Percentiles rank a stretch among this genome's conserved stretches.
phyloP scores from a whole-genome alignment of 306 rosid genomes.

The Medicago lupulina region DNA sequence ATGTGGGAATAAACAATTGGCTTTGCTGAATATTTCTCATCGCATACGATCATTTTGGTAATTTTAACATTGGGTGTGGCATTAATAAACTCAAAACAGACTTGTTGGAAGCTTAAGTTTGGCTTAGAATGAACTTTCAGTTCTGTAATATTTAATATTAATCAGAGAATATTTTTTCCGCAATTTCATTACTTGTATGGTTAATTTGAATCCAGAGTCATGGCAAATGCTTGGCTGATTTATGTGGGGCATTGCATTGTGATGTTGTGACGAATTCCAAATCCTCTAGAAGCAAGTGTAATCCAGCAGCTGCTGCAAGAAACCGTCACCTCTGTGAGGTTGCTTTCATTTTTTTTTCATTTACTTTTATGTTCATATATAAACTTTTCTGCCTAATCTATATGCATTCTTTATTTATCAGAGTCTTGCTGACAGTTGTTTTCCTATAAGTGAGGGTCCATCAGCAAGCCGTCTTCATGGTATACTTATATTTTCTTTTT shows the following conservation, averaged over 20 bases:
- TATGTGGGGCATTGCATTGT: conserved; percentile 96
- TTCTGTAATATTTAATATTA: conserved; percentile 18
- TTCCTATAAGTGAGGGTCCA: conserved; percentile 68
- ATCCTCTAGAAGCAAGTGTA: conserved; percentile 77
- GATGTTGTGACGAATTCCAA: conserved; percentile 63
- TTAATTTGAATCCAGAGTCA: conserved; percentile 62
- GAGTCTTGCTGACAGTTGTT: conserved; percentile 86
- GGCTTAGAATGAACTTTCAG: conserved; percentile 3
- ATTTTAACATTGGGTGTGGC: conserved; percentile 4
- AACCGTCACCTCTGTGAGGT: conserved; percentile 94
- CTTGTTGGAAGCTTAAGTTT: conserved; percentile 2
- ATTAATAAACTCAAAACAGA: conserved; percentile 25
- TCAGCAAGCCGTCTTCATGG: conserved; percentile 88
- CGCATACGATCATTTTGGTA: conserved; percentile 9
- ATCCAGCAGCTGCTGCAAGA: conserved; percentile 80
- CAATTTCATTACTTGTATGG: background rate
- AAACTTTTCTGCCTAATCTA: conserved; percentile 33
- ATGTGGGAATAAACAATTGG: conserved; percentile 24
- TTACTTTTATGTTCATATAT: conserved; percentile 26
- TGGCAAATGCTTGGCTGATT: conserved; percentile 90
- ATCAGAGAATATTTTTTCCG: conserved; percentile 25
- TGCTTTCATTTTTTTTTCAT: conserved; percentile 44
- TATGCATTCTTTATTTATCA: conserved; percentile 41
- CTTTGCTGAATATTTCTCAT: conserved; percentile 12
- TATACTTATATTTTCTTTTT: conserved; percentile 42